Percentiles rank a stretch among this genome's conserved stretches.
These are phyloP conservation scores for Escallonia herrerae DNA, from an alignment of 129 eudicot species.

Conservation along the genomic window DNA sequence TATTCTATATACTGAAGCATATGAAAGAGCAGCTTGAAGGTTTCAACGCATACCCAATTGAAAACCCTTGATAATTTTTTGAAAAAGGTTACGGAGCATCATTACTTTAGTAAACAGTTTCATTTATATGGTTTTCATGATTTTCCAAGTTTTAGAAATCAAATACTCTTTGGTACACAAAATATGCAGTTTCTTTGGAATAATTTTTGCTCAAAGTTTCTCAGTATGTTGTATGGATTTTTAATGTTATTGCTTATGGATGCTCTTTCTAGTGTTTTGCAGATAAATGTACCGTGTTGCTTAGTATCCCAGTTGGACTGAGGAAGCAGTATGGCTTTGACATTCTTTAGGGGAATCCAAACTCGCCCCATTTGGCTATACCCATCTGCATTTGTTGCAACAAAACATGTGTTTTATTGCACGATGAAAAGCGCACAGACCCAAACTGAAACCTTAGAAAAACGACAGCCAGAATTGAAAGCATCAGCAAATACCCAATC, in stretches of 20 bases:
- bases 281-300: slow-evolving; percentile 12
- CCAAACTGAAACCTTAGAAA: slow-evolving; percentile 52
- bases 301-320: too few species aligned
- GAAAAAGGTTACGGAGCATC: too few species aligned
- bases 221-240: background rate
- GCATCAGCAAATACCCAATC: slow-evolving; percentile 39
- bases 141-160: slow-evolving; percentile 3
- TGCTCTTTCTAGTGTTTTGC: background rate
- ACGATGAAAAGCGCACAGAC: slow-evolving; percentile 41
- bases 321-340: slow-evolving; percentile 41
- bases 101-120: too few species aligned
- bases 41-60: too few species aligned
- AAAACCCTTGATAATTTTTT: too few species aligned
- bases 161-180: background rate
- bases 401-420: slow-evolving; percentile 45
- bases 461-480: slow-evolving; percentile 46
- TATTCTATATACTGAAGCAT: too few species aligned
- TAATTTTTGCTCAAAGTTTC: background rate
- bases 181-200: background rate
- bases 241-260: background rate
- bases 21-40: too few species aligned
- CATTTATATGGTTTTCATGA: background rate
- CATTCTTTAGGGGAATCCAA: slow-evolving; percentile 60
- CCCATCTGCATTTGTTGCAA: slow-evolving; percentile 42
- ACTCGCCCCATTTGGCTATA: slow-evolving; percentile 40